phyloP scores from a whole-genome alignment of 345 rosid species.

The Toxicodendron radicans region DNA sequence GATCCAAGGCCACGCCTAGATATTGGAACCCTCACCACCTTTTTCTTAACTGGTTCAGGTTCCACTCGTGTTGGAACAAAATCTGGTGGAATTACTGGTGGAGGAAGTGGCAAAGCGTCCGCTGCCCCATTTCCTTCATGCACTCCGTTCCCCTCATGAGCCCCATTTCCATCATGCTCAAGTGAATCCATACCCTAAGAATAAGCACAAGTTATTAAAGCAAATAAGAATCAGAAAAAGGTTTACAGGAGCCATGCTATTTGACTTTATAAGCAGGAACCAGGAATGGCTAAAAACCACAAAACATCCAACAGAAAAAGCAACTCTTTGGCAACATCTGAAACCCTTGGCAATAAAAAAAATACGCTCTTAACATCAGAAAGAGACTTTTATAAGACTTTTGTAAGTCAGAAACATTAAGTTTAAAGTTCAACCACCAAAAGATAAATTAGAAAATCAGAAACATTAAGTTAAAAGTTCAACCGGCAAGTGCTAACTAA shows the following conservation, averaged over 20 bases:
- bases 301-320: not conserved
- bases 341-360: not conserved
- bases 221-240: not conserved
- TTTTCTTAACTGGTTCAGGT: conserved; percentile 43
- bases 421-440: not conserved
- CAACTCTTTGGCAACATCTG: not conserved
- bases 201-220: not conserved
- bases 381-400: not conserved
- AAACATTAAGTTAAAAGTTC: not conserved
- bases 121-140: not conserved
- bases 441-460: not conserved
- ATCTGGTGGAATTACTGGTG: conserved; percentile 50
- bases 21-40: conserved; percentile 51
- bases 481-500: not conserved
- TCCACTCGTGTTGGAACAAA: conserved; percentile 43
- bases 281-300: not conserved
- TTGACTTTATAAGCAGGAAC: too few relatives aligned
- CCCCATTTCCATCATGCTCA: conserved; percentile 41
- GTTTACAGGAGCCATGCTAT: too few relatives aligned
- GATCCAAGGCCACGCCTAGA: conserved; percentile 63
- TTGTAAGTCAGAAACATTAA: not conserved
- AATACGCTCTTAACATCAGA: not conserved
- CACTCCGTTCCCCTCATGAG: conserved; percentile 8
- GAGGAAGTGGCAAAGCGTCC: conserved; percentile 58
- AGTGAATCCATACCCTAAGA: conserved; percentile 46